Base-by-base conservation (phyloP, 176 grass and related monocot genomes). In the Phragmites australis region DNA sequence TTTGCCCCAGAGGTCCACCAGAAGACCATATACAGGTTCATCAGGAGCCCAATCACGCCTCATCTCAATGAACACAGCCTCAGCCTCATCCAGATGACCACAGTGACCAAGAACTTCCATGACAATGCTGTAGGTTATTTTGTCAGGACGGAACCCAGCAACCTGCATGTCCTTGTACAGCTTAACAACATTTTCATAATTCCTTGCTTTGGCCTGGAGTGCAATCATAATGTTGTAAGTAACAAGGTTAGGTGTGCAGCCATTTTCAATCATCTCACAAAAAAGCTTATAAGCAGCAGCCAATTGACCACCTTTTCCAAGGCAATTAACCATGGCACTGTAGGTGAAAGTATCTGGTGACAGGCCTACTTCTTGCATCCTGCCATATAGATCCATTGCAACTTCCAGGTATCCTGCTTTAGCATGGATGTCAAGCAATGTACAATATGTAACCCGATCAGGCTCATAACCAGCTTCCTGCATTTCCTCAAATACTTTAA, bases 1-100 rank as follows among this genome's bases (percentile, higher is more conserved):
- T 91, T 94, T 98, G 81, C 96, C 92, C 96, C 96, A 98, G 46
- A 98, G 88, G 81, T 98, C 96, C 23, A 98, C 95, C 59, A 98
- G 40, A 65, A 94, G 90, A 21, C 96, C 96, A 53, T 94, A 98
- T 49, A 89, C 96, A 70, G 95, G 95, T 52, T 98, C 95, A 45
- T 98, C 95, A 65, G 95, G 95, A 58, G 84, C 74, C 95, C 92
- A 98, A 88, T 98, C 90, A 21, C 69, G 74, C 55, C 82, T 88
- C 96, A 98, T 98, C 88, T 98, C 86, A 39, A 80, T 68, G 84
- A 98, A 94, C 7, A 94, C 96, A 16, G 88, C 70, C 77, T 98
- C 92, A 8, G 84, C 93, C 74, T 98, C 90, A 41, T 98, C 84
- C 70, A 98, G 84, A 86, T 87, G 90, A 63, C 95, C 95, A 22